Evolutionary conservation across 2,329 filamentous ascomycete species (phyloP).

Genomic region (Teratosphaeria epicoccoides): DNA sequence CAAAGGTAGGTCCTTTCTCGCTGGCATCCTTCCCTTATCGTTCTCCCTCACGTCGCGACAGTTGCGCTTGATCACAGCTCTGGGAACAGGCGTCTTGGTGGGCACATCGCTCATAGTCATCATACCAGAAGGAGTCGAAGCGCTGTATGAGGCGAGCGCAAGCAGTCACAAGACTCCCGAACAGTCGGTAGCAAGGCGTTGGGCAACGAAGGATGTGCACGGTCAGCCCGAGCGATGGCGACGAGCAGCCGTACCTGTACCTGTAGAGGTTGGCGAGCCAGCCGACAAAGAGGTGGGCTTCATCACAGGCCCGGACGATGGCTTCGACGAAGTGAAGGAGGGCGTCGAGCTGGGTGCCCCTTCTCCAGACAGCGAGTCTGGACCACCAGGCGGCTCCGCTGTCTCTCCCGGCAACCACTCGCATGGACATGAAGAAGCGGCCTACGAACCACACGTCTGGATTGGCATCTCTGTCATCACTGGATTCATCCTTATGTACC

Average conservation of each 20-base stretch:
- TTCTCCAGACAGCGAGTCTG: not conserved
- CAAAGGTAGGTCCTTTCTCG: slow-evolving; percentile 73
- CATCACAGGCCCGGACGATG: slow-evolving; percentile 23
- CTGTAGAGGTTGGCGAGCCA: not conserved
- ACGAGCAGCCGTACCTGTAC: not conserved
- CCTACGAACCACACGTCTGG: slow-evolving; percentile 55
- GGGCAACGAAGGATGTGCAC: not conserved
- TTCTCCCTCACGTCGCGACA: slow-evolving; percentile 80
- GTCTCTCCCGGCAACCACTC: not conserved
- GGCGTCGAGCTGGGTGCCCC: slow-evolving; percentile 6
- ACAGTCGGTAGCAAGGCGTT: not conserved
- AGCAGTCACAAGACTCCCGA: slow-evolving; percentile 11
- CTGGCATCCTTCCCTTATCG: slow-evolving; percentile 80
- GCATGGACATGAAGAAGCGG: not conserved
- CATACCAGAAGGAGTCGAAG: slow-evolving; percentile 92
- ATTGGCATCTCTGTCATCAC: slow-evolving; percentile 78
- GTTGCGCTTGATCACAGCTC: slow-evolving; percentile 76
- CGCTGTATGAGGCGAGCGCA: slow-evolving; percentile 52
- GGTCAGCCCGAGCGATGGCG: not conserved
- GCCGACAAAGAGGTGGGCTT: slow-evolving; percentile 4
- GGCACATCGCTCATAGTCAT: slow-evolving; percentile 95
- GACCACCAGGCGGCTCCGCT: not conserved
- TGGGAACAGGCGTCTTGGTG: slow-evolving; percentile 88
- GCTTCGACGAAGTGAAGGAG: slow-evolving; percentile 10
- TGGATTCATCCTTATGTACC: slow-evolving; percentile 93